Evolutionary conservation across 257 asterid species (phyloP).

Genomic region (Perilla frutescens): DNA sequence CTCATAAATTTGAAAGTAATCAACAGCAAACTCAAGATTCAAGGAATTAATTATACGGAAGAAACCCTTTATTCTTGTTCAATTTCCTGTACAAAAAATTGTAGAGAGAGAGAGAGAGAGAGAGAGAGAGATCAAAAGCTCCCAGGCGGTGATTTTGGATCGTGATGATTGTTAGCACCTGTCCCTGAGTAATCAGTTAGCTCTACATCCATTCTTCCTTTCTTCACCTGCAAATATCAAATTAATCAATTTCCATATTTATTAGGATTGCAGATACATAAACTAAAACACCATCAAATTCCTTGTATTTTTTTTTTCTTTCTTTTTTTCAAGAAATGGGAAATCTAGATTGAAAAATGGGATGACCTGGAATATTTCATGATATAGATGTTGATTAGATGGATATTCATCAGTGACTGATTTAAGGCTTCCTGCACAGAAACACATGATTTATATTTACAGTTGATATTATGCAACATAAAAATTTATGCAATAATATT

Average conservation of each 20-base stretch:
- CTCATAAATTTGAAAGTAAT: not conserved
- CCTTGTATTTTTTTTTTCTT: not conserved
- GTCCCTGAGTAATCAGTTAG: constrained; percentile 53
- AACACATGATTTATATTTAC: not conserved
- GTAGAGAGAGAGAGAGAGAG: constrained; percentile 15
- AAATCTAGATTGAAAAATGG: constrained; percentile 11
- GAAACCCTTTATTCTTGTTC: constrained; percentile 1
- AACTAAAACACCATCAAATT: no score
- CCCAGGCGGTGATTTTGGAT: constrained; percentile 50
- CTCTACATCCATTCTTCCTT: constrained; percentile 42
- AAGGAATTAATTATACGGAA: not conserved
- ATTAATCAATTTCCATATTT: not conserved
- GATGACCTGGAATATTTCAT: constrained; percentile 39
- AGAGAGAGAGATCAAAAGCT: constrained; percentile 12
- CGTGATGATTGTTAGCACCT: constrained; percentile 62
- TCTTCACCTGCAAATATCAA: constrained; percentile 36
- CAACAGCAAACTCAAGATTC: constrained; percentile 5
- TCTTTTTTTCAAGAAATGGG: constrained; percentile 11
- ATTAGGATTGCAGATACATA: no score
- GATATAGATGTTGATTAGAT: constrained; percentile 26
- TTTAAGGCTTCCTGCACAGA: constrained; percentile 48
- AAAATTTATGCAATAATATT: not conserved
- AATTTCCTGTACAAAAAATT: constrained; percentile 20
- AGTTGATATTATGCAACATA: not conserved
- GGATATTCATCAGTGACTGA: constrained; percentile 23